Base-by-base conservation (phyloP, 2,329 filamentous ascomycete species). In the Paraphaeosphaeria sporulosa region DNA sequence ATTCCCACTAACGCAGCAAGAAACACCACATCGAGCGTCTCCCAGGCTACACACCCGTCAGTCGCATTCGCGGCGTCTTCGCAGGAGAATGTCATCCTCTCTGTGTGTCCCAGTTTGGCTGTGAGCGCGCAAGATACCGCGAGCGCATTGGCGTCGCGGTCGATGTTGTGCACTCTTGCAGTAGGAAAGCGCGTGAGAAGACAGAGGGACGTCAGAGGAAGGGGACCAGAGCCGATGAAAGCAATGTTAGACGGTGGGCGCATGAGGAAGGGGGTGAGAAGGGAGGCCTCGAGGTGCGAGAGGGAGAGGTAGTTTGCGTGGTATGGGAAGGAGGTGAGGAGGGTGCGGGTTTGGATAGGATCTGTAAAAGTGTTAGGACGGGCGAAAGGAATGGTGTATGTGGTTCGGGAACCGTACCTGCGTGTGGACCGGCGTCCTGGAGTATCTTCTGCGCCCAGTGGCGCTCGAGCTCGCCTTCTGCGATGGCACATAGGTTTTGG, bases 211-310 rank as follows among this genome's bases (percentile, higher is more conserved):
- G 82, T 84, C 17, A 85, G 65, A 0, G 83, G 84, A 1, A 85
- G 66, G 0, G 83, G 83, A 0, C 84, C 83, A 0, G 81, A 84
- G 13, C 84, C 83, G 4, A 86, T 76, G 63, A 85, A 84, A 1
- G 80, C 81, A 19, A 85, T 73, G 7, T 67, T 76, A 0, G 59
- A 60, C 0, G 78, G 76, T 2, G n/a, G 7, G 43, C 9, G 9
- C 43, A 38, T 40, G 64, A 44, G 65, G 19, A 79, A 79, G 4
- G 79, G 74, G 13, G 71, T 61, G 4, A 85, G 71, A 9, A 80
- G 75, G 25, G 73, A 73, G 25, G 82, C 74, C 67, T 85, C 84
- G 42, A 85, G 74, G 15, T 76, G 76, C 0, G 81, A 79, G 30
- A 85, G 77, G 23, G 83, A 79, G 36, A 80, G 61, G 65, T 86